Conservation (phyloP, 805 yeast genomes). For the Metschnikowia shivogae region DNA sequence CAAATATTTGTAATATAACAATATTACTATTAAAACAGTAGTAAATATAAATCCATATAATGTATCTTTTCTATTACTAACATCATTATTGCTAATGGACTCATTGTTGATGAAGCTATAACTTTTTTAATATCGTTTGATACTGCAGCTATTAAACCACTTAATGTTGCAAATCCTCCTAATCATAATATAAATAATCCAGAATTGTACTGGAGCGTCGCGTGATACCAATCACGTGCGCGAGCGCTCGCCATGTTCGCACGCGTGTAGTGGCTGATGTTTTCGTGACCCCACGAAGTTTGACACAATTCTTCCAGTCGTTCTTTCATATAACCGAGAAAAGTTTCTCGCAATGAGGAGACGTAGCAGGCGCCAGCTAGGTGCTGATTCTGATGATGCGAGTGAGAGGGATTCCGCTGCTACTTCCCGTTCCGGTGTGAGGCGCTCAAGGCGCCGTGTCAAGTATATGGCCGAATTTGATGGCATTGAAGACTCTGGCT, state of each 20-base stretch:
- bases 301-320: conserved; percentile 12
- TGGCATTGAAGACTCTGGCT: conserved; percentile 4
- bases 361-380: conserved; percentile 12
- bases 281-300: not conserved
- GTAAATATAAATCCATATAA: too few species aligned
- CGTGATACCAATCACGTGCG: not conserved
- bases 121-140: too few species aligned
- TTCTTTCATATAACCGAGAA: conserved; percentile 12
- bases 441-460: conserved; percentile 13
- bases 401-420: not conserved
- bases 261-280: conserved; percentile 2
- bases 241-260: not conserved
- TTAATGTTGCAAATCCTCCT: too few species aligned
- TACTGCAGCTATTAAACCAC: too few species aligned
- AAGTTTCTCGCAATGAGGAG: conserved; percentile 15
- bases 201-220: not conserved
- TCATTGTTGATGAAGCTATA: too few species aligned
- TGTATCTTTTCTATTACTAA: too few species aligned
- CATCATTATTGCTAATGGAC: too few species aligned
- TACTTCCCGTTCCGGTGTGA: conserved; percentile 2
- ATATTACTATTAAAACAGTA: too few species aligned
- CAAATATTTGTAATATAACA: too few species aligned
- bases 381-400: conserved; percentile 11
- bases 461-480: conserved; percentile 15
- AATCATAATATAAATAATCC: too few species aligned